These are phyloP conservation scores for Mycena rebaudengoi DNA, from an alignment of 768 basidiomycete genomes.

Conservation along the genomic window DNA sequence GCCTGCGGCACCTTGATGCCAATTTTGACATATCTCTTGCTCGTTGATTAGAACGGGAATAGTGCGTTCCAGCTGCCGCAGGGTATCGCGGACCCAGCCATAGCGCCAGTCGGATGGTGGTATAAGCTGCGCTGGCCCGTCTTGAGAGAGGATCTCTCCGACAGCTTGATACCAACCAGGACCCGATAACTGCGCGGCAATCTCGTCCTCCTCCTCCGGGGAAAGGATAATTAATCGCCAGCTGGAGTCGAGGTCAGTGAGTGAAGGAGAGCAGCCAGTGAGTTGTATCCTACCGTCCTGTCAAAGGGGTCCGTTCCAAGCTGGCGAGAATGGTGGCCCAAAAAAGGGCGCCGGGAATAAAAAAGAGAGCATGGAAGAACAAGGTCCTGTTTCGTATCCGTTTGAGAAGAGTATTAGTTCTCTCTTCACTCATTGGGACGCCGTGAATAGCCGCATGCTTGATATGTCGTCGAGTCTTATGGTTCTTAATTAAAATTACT, in stretches of 20 bases:
- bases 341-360: slow-evolving; percentile 69
- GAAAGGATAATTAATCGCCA: slow-evolving; percentile 90
- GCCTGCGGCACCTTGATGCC: slow-evolving; percentile 60
- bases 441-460: slow-evolving; percentile 60
- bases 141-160: slow-evolving; percentile 74
- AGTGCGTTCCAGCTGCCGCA: slow-evolving; percentile 78
- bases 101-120: slow-evolving; percentile 89
- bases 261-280: neutral
- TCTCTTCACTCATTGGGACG: slow-evolving; percentile 61
- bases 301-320: slow-evolving; percentile 80
- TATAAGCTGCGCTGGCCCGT: slow-evolving; percentile 70
- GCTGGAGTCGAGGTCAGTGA: slow-evolving; percentile 49
- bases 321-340: slow-evolving; percentile 77
- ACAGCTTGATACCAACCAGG: slow-evolving; percentile 89
- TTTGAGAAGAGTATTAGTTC: slow-evolving; percentile 55
- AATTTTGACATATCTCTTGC: slow-evolving; percentile 59
- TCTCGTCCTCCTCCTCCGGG: slow-evolving; percentile 91
- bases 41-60: slow-evolving; percentile 76
- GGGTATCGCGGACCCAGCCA: slow-evolving; percentile 82
- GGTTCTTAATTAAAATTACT: slow-evolving; percentile 67
- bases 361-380: slow-evolving; percentile 62
- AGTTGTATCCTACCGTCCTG: slow-evolving; percentile 71
- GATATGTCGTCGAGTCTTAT: slow-evolving; percentile 59
- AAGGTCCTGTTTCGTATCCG: slow-evolving; percentile 58
- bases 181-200: slow-evolving; percentile 83